Base-by-base conservation (phyloP, 768 basidiomycete species). In the Pleurotus cornucopiae region DNA sequence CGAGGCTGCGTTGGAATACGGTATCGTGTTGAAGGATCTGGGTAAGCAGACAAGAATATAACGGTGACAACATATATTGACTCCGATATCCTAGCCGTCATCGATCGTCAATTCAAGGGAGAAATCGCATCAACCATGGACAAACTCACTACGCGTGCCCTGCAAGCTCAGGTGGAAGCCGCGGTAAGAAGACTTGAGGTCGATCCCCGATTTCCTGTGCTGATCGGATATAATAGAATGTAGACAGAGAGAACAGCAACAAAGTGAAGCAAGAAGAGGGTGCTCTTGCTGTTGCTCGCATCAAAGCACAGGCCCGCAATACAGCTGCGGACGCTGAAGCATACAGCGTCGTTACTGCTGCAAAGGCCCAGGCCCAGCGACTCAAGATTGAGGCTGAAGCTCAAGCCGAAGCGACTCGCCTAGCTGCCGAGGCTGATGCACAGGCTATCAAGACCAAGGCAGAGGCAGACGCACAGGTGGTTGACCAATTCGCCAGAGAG, bases 111-210 rank as follows among this genome's bases (percentile, higher is more conserved):
- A 62, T 93, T 93, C 76, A 92, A 93, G 74, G 90, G 89, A 57
- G 90, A 93, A 64, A 91, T 91, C 61, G 91, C 89, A 1, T 73
- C 79, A 23, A 89, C 89, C 1, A 92, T 91, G 90, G 87, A 91
- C 64, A 89, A 89, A 65, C 76, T 91, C 53, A 92, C 89, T 3
- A 74, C 89, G 3, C 80, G 91, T 61, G 91, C 88, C 18, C 73
- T 93, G 38, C 88, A 93, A 66, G 89, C 91, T 7, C 91, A 94
- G 67, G 90, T 93, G 25, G 91, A 93, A 67, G 89, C 90, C 45
- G 89, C 89, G 23, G 86, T 88, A 67, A 64, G 82, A 71, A 16
- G 16, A 16, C n/a, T 30, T 30, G 30, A 11, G 11, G 7, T 30
- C 30, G 30, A 9, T 30, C 30, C 11, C 30, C 30, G 30, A 30